Base-by-base conservation (phyloP, 2,329 filamentous ascomycete species). In the Aspergillus glaucus region DNA sequence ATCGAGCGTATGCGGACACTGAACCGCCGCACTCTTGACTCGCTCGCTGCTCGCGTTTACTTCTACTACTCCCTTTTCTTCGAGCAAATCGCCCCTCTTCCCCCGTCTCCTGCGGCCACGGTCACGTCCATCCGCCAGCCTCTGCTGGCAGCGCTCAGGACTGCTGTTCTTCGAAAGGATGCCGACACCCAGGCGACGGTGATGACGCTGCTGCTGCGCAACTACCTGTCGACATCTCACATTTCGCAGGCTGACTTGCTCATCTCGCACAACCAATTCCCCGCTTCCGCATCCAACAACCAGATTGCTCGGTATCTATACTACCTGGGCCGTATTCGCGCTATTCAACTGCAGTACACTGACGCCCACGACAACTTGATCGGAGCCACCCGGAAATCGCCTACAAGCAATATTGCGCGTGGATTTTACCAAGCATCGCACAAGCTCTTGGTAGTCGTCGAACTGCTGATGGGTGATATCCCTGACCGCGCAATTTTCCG, bases 401-500 rank as follows among this genome's bases (percentile, higher is more conserved):
- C 93, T 0, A 89, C 90, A 19, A 93, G 87, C 66, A 82, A 84
- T 56, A 91, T 88, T 58, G 93, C 93, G 4, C 85, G 90, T 41
- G 92, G 93, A 42, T 98, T 98, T 71, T 91, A 94, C 58, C 93
- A 96, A 71, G 91, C 90, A 36, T 92, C 93, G 0, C 95, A 88
- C 56, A 98, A 98, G 79, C 80, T 97, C n/a, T 77, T 97, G 55
- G 82, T 97, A 40, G 90, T 98, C 17, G 93, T 98, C 10, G 92
- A 98, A 76, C 78, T 98, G 52, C 75, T 98, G 55, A 98, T 98
- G 93, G 93, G 93, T 55, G 93, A 98, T 65, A 98, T 98, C 58
- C 93, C 93, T 26, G 92, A 97, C 63, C 88, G 93, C 51, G 87
- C 90, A 14, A 86, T 92, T 48, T 98, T 98, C 82, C 87, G 93